Conservation (phyloP, 495 filamentous ascomycete genomes). For the Lentithecium fluviatile region DNA sequence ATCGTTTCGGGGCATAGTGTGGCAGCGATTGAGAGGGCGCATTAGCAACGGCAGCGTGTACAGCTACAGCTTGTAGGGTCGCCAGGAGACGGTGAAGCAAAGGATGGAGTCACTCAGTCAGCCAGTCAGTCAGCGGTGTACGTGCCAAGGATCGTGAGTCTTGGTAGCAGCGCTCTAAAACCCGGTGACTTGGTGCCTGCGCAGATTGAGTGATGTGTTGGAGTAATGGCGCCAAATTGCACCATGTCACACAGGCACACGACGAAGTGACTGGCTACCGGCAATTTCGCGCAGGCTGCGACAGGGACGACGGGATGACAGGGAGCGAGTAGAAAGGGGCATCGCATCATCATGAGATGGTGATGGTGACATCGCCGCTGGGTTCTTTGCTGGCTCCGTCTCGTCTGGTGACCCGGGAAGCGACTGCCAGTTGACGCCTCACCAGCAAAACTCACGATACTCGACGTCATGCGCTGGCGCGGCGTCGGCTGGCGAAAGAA, state of each 20-base stretch:
- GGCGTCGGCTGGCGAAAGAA: constrained; percentile 1
- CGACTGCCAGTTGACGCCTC: neutral
- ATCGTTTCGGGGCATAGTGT: constrained; percentile 1
- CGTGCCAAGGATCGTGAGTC: constrained; percentile 37
- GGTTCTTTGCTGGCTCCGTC: too few species aligned
- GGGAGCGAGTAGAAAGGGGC: too few species aligned
- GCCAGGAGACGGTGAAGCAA: neutral
- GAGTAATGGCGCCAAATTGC: constrained; percentile 4
- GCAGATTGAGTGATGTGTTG: constrained; percentile 11
- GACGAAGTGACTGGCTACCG: neutral
- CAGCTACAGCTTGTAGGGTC: neutral
- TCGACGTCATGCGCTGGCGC: constrained; percentile 26
- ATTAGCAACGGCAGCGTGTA: neutral
- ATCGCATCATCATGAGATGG: neutral
- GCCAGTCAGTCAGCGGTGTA: too few species aligned
- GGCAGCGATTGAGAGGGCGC: neutral
- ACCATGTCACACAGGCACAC: constrained; percentile 1
- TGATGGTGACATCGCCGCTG: too few species aligned
- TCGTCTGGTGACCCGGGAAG: neutral
- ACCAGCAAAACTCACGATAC: constrained; percentile 19
- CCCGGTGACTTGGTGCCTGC: constrained; percentile 24
- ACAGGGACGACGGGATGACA: too few species aligned
- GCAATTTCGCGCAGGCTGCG: too few species aligned
- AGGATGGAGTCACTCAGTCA: constrained; percentile 5
- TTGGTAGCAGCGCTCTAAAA: neutral